Evolutionary conservation across 2,329 filamentous ascomycete genomes (phyloP).

Genomic region (Colletotrichum navitas): DNA sequence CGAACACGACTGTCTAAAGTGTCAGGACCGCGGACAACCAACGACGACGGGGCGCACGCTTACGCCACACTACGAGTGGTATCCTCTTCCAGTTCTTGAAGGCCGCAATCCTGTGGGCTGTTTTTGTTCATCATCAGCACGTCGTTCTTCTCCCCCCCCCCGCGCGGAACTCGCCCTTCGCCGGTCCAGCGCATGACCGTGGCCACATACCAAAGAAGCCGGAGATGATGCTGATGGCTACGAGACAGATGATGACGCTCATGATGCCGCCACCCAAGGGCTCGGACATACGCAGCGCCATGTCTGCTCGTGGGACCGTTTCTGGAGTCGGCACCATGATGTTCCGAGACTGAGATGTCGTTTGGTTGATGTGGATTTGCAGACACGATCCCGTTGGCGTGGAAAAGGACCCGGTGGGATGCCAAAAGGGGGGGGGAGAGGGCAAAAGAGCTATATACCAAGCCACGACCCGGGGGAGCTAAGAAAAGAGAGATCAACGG

Average conservation of each 20-base stretch:
- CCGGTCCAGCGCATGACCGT: neutral
- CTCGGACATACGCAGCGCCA: conserved; percentile 42
- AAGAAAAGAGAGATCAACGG: conserved; percentile 31
- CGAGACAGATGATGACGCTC: conserved; percentile 52
- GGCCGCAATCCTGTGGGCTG: conserved; percentile 54
- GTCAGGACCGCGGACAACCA: neutral
- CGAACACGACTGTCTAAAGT: conserved; percentile 64
- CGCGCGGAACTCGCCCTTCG: neutral
- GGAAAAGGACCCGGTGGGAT: neutral
- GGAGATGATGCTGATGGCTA: conserved; percentile 52
- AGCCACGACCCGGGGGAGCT: conserved; percentile 22
- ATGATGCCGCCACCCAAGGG: conserved; percentile 53
- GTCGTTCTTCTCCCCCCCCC: neutral
- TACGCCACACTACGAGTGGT: conserved; percentile 59
- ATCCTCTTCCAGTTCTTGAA: conserved; percentile 57
- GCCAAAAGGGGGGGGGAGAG: conserved; percentile 18
- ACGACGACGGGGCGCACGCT: conserved; percentile 36
- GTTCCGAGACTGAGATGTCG: conserved; percentile 7
- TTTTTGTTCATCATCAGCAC: conserved; percentile 34
- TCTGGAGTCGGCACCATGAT: conserved; percentile 36
- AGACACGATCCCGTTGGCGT: conserved; percentile 27
- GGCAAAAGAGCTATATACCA: conserved; percentile 38
- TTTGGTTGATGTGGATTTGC: conserved; percentile 13
- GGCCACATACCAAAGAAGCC: conserved; percentile 52
- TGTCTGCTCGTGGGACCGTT: conserved; percentile 9